Conservation (phyloP, 805 yeast genomes). For the Brettanomyces custersianus region DNA sequence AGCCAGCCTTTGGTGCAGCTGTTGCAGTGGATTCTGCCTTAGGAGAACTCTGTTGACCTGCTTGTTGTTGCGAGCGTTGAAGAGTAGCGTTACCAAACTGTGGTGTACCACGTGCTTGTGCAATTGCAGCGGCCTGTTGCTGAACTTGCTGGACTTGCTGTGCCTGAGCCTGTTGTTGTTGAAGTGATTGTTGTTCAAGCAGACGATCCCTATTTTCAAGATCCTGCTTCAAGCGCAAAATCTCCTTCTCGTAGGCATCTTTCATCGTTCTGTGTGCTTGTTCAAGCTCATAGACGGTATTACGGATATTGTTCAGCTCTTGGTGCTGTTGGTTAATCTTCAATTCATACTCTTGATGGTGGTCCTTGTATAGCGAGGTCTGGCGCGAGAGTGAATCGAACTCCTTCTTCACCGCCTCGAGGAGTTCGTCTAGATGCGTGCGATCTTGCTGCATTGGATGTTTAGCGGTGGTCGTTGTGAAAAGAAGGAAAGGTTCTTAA, state of each 20-base stretch:
- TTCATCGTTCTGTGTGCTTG: conserved; percentile 91
- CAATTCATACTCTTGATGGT: conserved; percentile 86
- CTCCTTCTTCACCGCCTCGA: conserved; percentile 89
- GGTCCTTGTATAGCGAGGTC: conserved; percentile 77
- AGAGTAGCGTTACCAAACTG: conserved; percentile 30
- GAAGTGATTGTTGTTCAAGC: conserved; percentile 31
- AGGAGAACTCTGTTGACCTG: not conserved
- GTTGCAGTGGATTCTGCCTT: not conserved
- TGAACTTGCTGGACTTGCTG: conserved; percentile 29
- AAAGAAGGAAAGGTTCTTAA: too few relatives aligned
- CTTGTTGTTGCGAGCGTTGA: conserved; percentile 6
- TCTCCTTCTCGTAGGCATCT: conserved; percentile 93
- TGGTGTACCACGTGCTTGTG: conserved; percentile 34
- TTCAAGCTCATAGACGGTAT: conserved; percentile 89
- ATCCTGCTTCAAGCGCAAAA: conserved; percentile 75
- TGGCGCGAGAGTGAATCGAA: conserved; percentile 78
- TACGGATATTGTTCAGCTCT: conserved; percentile 89
- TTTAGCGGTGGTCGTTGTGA: too few relatives aligned
- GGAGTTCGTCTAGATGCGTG: conserved; percentile 49
- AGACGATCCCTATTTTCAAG: conserved; percentile 72
- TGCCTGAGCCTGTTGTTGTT: conserved; percentile 35
- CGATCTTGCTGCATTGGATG: conserved; percentile 17
- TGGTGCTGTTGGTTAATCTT: conserved; percentile 86
- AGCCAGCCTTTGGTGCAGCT: conserved; percentile 13
- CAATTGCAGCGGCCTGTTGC: conserved; percentile 22